Evolutionary conservation across 176 grass and related monocot genomes (phyloP), one percentile per base, ranked within the genome.

Genomic region (Hyparrhenia diplandra): DNA sequence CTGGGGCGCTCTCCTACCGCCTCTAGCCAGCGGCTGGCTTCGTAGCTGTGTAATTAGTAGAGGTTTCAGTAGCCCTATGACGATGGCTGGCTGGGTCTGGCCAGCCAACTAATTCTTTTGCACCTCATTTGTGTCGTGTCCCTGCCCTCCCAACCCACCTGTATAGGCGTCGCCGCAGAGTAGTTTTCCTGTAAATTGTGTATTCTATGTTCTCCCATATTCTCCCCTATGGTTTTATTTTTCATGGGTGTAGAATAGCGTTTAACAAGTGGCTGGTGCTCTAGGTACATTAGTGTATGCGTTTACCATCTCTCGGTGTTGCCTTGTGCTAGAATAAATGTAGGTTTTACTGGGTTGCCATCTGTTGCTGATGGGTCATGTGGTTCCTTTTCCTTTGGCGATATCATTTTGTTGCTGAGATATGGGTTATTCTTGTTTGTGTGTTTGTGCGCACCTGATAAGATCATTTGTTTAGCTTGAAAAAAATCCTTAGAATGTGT

Each of bases 11-110:
- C 67, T 43, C 16, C 65, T 57, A 31, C 58, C 47, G 32, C 54
- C 81, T 66, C 54, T 85, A 29, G 65, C 78, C 35, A 67, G 66
- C 12, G 66, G 78, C 57, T 57, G 72, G 58, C 66, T 60, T 67
- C 0, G 49, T 90, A 90, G 88, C 20, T 86, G 88, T 86, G 88
- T 90, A 90, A 90, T 90, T 90, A 90, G 40, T 90, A 90, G 88
- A 67, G 63, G 83, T 83, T 40, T 72, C 59, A 68, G 64, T 74
- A 83, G 88, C 12, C 17, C 55, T 78, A 34, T 82, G 79, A 60
- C 73, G 81, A 75, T 75, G 69, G 87, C 76, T 76, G 59, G 88
- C 73, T 80, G 81, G 70, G 39, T 84, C 73, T 80, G 77, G 71
- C 58, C 66, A 84, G 76, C 85, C 89, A 77, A 76, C 85, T 81